Evolutionary conservation across 1,284 basidiomycete genomes (phyloP).

Genomic region (Tetrapyrgos nigripes): DNA sequence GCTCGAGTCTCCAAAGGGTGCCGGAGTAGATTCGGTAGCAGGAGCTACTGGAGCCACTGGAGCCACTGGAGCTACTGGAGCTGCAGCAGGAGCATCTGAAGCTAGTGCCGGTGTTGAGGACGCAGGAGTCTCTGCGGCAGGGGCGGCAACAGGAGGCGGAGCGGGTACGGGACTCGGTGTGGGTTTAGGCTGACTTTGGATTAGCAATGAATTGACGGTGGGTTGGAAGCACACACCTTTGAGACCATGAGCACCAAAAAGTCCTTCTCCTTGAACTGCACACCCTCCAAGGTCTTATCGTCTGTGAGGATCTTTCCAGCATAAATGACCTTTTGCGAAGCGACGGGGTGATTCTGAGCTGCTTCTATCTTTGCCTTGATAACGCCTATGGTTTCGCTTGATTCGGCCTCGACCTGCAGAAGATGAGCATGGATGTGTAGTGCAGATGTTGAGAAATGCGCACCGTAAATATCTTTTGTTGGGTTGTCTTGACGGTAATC

Average conservation of each 20-base stretch:
- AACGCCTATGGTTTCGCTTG: conserved; percentile 74
- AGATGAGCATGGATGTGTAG: background rate
- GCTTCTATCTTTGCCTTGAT: conserved; percentile 90
- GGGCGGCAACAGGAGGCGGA: conserved; percentile 41
- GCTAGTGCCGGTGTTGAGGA: conserved; percentile 32
- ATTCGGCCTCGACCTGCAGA: conserved; percentile 81
- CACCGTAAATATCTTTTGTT: conserved; percentile 87
- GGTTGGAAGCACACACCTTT: conserved; percentile 67
- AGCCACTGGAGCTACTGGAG: conserved; percentile 43
- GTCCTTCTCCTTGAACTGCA: conserved; percentile 98
- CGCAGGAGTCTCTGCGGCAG: conserved; percentile 29
- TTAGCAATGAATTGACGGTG: conserved; percentile 4
- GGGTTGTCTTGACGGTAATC: conserved; percentile 92
- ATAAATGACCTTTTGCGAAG: conserved; percentile 94
- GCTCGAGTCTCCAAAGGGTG: conserved; percentile 53
- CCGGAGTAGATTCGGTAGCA: conserved; percentile 43
- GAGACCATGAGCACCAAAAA: conserved; percentile 99
- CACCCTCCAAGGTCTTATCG: conserved; percentile 87
- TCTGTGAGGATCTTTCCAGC: conserved; percentile 94
- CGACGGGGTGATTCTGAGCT: conserved; percentile 77
- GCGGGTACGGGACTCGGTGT: conserved; percentile 46
- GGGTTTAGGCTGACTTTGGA: conserved; percentile 59
- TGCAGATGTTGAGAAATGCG: conserved; percentile 18
- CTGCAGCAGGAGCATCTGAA: conserved; percentile 31
- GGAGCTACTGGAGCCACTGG: conserved; percentile 45